Percentiles rank a stretch among this genome's conserved stretches.
phyloP scores from a whole-genome alignment of 148 eudicot species.

The Nepenthes gracilis region DNA sequence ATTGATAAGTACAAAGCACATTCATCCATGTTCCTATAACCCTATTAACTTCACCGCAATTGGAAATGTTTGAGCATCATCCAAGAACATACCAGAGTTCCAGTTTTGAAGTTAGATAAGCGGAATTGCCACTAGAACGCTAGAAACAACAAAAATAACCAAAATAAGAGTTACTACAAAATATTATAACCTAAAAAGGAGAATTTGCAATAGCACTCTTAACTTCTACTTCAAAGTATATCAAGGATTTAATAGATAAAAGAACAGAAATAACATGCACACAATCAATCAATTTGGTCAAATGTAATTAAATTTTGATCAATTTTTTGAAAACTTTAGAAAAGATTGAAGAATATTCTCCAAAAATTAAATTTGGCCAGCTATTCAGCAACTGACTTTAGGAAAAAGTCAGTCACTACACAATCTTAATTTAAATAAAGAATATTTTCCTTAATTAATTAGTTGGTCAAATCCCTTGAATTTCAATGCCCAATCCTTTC shows the following conservation, averaged over 20 bases:
- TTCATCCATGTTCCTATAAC: not conserved
- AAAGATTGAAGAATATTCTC: no score
- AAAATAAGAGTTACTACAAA: not conserved
- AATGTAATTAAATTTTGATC: no score
- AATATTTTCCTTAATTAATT: no score
- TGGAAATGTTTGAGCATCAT: not conserved
- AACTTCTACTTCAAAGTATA: not conserved
- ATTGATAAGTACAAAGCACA: not conserved
- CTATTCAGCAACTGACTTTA: no score
- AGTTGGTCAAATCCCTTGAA: no score
- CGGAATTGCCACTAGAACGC: constrained; percentile 58
- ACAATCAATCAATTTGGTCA: not conserved
- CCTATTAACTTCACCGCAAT: not conserved
- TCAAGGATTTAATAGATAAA: no score
- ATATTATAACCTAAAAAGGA: not conserved
- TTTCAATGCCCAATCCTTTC: no score
- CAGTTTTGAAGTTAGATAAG: constrained; percentile 53
- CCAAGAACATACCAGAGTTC: constrained; percentile 63
- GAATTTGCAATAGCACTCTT: not conserved
- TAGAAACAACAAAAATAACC: constrained; percentile 25
- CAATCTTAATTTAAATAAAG: no score
- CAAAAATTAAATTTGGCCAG: no score
- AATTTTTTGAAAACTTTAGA: no score
- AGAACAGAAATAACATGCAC: no score
- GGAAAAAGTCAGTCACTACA: no score